Conservation (phyloP, 139 green algal genomes). For the Coelastrella sp. region DNA sequence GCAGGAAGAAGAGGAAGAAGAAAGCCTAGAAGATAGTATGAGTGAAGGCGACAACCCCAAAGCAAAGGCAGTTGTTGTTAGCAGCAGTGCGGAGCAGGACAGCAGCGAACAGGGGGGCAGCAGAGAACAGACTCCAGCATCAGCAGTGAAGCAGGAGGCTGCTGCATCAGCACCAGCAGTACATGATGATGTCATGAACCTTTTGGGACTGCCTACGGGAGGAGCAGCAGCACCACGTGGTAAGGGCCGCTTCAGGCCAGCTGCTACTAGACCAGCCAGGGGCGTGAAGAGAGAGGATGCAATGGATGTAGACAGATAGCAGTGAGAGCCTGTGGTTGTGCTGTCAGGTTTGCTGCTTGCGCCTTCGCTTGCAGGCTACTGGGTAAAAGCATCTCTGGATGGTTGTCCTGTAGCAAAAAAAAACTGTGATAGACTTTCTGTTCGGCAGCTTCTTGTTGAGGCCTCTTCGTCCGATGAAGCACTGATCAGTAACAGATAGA, state of each 20-base stretch:
- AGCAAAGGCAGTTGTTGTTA: not conserved
- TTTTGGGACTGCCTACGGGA: slow-evolving; percentile 29
- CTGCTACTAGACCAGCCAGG: not conserved
- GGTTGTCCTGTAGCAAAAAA: no score
- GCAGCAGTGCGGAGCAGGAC: not conserved
- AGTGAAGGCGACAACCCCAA: not conserved
- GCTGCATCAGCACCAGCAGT: slow-evolving; percentile 17
- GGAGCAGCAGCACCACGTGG: not conserved
- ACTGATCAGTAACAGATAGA: no score
- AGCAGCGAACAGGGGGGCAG: slow-evolving; percentile 24
- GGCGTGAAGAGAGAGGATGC: slow-evolving; percentile 5
- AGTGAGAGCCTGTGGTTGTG: not conserved
- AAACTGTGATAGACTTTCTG: no score
- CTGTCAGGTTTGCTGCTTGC: not conserved
- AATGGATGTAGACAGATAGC: slow-evolving; percentile 26
- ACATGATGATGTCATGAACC: not conserved
- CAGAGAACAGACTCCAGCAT: not conserved
- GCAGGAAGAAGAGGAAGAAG: not conserved
- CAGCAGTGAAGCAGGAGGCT: slow-evolving; percentile 3
- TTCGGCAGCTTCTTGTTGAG: no score
- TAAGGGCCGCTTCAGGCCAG: slow-evolving; percentile 12
- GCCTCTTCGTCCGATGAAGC: no score
- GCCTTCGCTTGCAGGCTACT: no score
- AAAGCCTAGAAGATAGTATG: slow-evolving; percentile 4
- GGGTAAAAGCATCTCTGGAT: no score